These are phyloP conservation scores for Prillingera fragicola DNA, from an alignment of 1,284 basidiomycete species.

Conservation along the genomic window DNA sequence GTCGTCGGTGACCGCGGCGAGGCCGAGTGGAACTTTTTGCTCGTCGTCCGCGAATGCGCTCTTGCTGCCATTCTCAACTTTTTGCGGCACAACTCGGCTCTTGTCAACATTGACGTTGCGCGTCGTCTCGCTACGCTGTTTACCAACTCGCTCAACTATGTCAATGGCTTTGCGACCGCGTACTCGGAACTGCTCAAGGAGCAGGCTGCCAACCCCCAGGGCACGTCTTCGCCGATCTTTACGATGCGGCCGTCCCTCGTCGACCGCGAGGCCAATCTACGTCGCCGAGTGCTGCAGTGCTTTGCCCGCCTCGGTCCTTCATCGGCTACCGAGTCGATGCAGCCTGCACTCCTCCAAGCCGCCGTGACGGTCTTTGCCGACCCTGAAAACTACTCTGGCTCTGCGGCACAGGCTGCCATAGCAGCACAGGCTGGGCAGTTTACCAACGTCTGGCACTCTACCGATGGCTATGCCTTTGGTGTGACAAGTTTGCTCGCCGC, in stretches of 20 bases:
- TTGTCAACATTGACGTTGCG: constrained; percentile 86
- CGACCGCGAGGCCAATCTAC: constrained; percentile 75
- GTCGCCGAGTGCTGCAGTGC: constrained; percentile 82
- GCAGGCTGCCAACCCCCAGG: constrained; percentile 40
- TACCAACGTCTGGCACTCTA: constrained; percentile 75
- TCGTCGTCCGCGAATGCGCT: constrained; percentile 86
- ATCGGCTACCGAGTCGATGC: constrained; percentile 73
- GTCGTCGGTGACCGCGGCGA: constrained; percentile 60
- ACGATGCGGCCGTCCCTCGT: constrained; percentile 60
- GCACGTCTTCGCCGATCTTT: constrained; percentile 42
- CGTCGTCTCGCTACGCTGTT: constrained; percentile 79
- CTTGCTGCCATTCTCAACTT: constrained; percentile 84
- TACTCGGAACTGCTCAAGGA: constrained; percentile 47
- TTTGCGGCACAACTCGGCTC: constrained; percentile 67
- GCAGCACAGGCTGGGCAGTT: constrained; percentile 80
- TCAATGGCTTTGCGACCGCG: constrained; percentile 56
- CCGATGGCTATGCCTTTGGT: constrained; percentile 89
- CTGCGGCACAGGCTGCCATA: constrained; percentile 86
- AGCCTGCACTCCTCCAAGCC: constrained; percentile 73
- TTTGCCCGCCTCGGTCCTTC: constrained; percentile 75
- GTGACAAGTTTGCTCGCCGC: constrained; percentile 63
- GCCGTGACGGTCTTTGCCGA: constrained; percentile 81
- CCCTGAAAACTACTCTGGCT: constrained; percentile 61
- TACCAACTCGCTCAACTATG: constrained; percentile 83
- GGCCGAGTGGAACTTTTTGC: constrained; percentile 83